A percentile compares a stretch with the other conserved stretches of the same genome.
phyloP scores from a whole-genome alignment of 108 stramenopile species.

The Nitzschia sp. region DNA sequence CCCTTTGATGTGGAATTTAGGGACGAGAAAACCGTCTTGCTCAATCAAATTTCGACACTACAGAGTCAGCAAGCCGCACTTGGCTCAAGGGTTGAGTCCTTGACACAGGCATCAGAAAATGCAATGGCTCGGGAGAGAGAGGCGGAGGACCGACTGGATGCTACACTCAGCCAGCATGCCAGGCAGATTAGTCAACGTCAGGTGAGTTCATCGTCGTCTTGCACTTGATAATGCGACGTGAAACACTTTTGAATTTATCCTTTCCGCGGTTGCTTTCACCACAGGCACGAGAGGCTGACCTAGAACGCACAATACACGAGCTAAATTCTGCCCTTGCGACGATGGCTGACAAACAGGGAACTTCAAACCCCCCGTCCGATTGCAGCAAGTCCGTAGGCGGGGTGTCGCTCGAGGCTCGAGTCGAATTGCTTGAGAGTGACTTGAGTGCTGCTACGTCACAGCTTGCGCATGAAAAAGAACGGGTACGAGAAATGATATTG shows the following conservation, averaged over 20 bases:
- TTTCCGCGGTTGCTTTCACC: neutral
- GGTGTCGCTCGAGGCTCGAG: conserved; percentile 19
- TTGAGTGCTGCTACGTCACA: conserved; percentile 57
- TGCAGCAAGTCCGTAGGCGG: neutral
- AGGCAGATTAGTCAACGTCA: conserved; percentile 75
- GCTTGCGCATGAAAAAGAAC: conserved; percentile 54
- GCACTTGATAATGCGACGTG: no score
- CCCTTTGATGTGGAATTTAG: neutral
- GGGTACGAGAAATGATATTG: conserved; percentile 26
- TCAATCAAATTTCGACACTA: conserved; percentile 59
- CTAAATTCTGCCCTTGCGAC: conserved; percentile 74
- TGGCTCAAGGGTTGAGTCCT: conserved; percentile 68
- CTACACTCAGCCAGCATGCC: conserved; percentile 68
- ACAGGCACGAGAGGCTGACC: conserved; percentile 67
- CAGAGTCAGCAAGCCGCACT: conserved; percentile 61
- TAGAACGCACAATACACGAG: conserved; percentile 80
- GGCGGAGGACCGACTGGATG: conserved; percentile 78
- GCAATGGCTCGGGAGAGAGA: conserved; percentile 73
- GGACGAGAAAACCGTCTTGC: conserved; percentile 67
- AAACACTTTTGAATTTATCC: neutral
- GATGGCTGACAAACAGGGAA: conserved; percentile 33
- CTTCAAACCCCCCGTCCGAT: neutral
- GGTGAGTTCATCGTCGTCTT: conserved; percentile 19
- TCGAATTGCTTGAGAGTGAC: conserved; percentile 53
- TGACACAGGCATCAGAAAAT: conserved; percentile 61